These are phyloP conservation scores for Trichoderma koningiopsis DNA, from an alignment of 2,329 filamentous ascomycete genomes.

Conservation along the genomic window DNA sequence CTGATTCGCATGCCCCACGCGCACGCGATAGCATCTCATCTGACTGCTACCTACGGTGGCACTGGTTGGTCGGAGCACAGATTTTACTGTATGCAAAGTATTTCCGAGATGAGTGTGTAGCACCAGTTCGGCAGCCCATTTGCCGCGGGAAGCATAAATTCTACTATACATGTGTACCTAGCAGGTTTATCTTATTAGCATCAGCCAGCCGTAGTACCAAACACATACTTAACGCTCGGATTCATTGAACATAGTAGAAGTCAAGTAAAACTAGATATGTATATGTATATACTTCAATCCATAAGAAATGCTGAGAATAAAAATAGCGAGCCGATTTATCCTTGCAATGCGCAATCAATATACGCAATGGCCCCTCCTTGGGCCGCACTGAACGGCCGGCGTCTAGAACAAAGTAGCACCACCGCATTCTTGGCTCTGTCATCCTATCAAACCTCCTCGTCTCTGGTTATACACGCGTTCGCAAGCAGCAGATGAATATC, in stretches of 20 bases:
- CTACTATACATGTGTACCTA: too few species aligned
- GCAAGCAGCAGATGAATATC: not conserved
- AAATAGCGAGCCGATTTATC: not conserved
- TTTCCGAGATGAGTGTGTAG: not conserved
- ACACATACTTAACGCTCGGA: not conserved
- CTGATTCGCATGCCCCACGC: not conserved
- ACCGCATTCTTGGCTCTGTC: not conserved
- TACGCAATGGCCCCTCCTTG: not conserved
- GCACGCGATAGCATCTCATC: not conserved
- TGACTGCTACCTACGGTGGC: not conserved
- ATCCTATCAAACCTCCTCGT: not conserved
- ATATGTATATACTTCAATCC: too few species aligned
- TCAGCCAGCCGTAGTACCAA: not conserved
- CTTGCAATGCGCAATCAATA: not conserved
- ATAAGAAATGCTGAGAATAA: not conserved
- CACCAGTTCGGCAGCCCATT: not conserved
- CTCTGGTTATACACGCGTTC: not conserved
- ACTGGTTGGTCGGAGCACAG: not conserved
- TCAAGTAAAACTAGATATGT: too few species aligned
- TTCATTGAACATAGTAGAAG: too few species aligned
- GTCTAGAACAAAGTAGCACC: not conserved
- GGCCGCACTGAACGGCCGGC: conserved; percentile 26
- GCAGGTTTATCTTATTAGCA: too few species aligned
- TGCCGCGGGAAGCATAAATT: not conserved
- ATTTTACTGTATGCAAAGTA: not conserved